Evolutionary conservation across 805 yeast species (phyloP), one percentile per base, ranked within the genome.

Genomic region (Pichia eremophila): DNA sequence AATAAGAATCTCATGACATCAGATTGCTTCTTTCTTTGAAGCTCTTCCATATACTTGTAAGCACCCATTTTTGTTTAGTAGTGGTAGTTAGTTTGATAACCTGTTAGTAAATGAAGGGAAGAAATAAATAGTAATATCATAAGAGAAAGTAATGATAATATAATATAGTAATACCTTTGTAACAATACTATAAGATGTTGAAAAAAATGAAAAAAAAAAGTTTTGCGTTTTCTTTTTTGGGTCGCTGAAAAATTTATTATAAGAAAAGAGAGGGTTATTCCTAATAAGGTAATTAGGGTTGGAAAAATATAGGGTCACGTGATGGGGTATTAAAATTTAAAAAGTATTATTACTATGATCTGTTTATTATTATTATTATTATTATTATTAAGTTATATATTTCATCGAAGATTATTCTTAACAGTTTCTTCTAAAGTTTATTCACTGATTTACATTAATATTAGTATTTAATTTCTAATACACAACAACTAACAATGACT

Each of bases 1-100:
- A 85, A 86, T 71, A 93, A 80, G 88, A 93, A 93, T 79, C 99
- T 87, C 79, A 86, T 79, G 68, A 93, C 97, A 78, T 93, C 99
- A 71, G 97, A 89, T 83, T 93, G 99, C 85, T 93, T 93, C 95
- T 93, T 93, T 83, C 97, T 90, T 76, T 89, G 93, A 75, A 93
- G 82, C 79, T 93, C 99, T 79, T 91, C 96, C 74, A 93, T 83
- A 77, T 93, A 93, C 75, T 93, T 93, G 95, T 93, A 93, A 81
- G 98, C 99, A 83, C 99, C 98, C 99, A 91, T 85, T 74, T 65
- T 76, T 46, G 40, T 9, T 46, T 41, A 38, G 25, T n/a, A 40
- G 18, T 36, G 36, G 36, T 39, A 19, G 28, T 43, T 39, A 46
- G 43, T 46, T 46, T 28, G 36, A 28, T 25, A 25, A 36, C 15